Percentiles rank a stretch among this genome's conserved stretches.
Conservation (phyloP, 805 yeast genomes). For the Barnettozyma populi region DNA sequence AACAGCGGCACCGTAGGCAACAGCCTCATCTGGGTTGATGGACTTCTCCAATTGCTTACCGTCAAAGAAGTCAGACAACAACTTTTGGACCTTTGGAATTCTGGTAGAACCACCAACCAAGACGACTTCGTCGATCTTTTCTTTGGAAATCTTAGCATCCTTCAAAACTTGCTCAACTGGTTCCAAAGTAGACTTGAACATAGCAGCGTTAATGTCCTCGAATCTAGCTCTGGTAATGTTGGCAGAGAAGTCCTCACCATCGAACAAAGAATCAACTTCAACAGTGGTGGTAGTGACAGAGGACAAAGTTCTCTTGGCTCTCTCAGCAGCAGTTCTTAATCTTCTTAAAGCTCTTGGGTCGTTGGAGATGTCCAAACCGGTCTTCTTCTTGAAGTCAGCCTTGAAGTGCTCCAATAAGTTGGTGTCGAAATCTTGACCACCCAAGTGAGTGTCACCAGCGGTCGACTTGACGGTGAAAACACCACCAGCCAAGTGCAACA, state of each 20-base stretch:
- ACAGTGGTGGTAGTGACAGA: slow-evolving; percentile 94
- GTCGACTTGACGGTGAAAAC: slow-evolving; percentile 96
- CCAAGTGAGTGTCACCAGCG: slow-evolving; percentile 99
- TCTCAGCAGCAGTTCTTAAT: slow-evolving; percentile 98
- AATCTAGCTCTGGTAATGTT: slow-evolving; percentile 98
- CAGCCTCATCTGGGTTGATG: slow-evolving; percentile 99
- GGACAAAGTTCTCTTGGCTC: slow-evolving; percentile 97
- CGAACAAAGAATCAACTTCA: slow-evolving; percentile 93
- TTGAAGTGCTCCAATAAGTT: slow-evolving; percentile 90
- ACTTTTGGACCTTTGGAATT: slow-evolving; percentile 97
- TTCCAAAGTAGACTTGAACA: slow-evolving; percentile 90
- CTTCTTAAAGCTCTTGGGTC: slow-evolving; percentile 97
- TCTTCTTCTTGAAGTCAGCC: slow-evolving; percentile 92
- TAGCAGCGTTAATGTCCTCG: slow-evolving; percentile 94
- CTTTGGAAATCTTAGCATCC: slow-evolving; percentile 90
- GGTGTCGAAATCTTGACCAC: slow-evolving; percentile 99
- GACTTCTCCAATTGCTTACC: slow-evolving; percentile 98
- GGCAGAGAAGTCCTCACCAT: slow-evolving; percentile 97
- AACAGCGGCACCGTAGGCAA: slow-evolving; percentile 99
- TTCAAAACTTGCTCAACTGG: slow-evolving; percentile 96
- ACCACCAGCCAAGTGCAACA: slow-evolving; percentile 91
- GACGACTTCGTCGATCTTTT: slow-evolving; percentile 89
- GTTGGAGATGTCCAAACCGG: slow-evolving; percentile 81
- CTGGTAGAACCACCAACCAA: slow-evolving; percentile 98
- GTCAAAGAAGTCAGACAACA: slow-evolving; percentile 95